Percentiles rank a stretch among this genome's conserved stretches.
Conservation (phyloP, 2,329 filamentous ascomycete species). For the Fonsecaea pugnacius region DNA sequence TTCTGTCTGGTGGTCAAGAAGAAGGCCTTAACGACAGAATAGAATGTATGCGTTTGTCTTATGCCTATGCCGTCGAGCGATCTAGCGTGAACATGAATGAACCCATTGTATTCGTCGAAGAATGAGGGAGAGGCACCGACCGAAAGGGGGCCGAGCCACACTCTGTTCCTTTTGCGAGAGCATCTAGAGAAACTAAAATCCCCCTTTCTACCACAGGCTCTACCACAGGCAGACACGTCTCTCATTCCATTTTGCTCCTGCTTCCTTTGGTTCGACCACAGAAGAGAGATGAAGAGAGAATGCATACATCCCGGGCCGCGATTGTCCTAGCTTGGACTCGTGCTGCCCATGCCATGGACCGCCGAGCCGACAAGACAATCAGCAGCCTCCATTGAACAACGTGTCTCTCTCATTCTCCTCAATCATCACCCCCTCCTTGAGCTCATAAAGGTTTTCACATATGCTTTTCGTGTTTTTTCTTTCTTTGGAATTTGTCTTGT, state of each 20-base stretch:
- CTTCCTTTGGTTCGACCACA: neutral
- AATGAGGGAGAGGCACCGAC: too few relatives aligned
- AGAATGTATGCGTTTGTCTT: too few relatives aligned
- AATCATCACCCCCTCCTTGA: neutral
- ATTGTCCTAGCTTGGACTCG: neutral
- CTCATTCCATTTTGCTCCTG: neutral
- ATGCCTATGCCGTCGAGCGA: too few relatives aligned
- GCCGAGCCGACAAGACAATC: neutral
- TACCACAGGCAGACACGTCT: neutral
- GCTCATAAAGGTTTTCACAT: neutral
- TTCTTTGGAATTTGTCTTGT: neutral
- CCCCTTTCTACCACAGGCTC: neutral
- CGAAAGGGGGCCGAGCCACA: too few relatives aligned
- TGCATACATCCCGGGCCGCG: neutral
- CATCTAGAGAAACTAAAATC: too few relatives aligned
- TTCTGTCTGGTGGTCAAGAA: too few relatives aligned
- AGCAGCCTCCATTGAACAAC: neutral
- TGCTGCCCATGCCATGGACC: neutral
- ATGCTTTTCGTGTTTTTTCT: neutral
- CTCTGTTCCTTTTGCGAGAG: too few relatives aligned
- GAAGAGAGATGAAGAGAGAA: neutral
- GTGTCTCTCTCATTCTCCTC: neutral
- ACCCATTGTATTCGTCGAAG: too few relatives aligned
- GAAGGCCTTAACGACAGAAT: too few relatives aligned
- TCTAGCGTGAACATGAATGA: too few relatives aligned